These are phyloP conservation scores for Colletotrichum karsti DNA, from an alignment of 2,329 filamentous ascomycete species.

Conservation along the genomic window DNA sequence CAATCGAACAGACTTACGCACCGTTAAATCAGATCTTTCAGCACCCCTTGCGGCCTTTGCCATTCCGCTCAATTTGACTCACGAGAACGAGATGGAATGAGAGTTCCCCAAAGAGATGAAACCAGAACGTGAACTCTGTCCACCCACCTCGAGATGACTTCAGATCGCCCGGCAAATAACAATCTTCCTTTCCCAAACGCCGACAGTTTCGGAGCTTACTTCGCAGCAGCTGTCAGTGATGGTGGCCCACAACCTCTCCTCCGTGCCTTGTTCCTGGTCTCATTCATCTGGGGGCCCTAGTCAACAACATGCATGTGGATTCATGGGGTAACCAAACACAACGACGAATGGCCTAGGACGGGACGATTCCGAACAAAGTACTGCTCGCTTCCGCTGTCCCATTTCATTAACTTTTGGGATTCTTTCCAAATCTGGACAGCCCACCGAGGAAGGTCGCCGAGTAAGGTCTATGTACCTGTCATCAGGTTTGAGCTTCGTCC, in stretches of 20 bases:
- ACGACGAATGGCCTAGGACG: not conserved
- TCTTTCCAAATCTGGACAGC: not conserved
- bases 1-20: not conserved
- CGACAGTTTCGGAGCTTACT: constrained; percentile 1
- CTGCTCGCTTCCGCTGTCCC: not conserved
- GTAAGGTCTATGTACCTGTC: not conserved
- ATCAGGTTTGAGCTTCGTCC: not conserved
- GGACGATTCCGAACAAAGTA: not conserved
- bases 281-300: not conserved
- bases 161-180: not conserved
- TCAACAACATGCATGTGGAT: not conserved
- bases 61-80: not conserved
- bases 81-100: not conserved
- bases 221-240: no score
- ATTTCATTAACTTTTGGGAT: not conserved
- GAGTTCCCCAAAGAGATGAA: not conserved
- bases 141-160: not conserved
- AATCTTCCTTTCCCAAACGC: not conserved
- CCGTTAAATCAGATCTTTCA: no score
- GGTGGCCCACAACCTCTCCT: not conserved
- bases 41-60: not conserved
- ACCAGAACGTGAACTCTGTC: not conserved
- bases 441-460: not conserved
- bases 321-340: not conserved
- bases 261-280: not conserved